These are phyloP conservation scores for Blastobotrys robertii DNA, from an alignment of 805 yeast genomes.

Conservation along the genomic window DNA sequence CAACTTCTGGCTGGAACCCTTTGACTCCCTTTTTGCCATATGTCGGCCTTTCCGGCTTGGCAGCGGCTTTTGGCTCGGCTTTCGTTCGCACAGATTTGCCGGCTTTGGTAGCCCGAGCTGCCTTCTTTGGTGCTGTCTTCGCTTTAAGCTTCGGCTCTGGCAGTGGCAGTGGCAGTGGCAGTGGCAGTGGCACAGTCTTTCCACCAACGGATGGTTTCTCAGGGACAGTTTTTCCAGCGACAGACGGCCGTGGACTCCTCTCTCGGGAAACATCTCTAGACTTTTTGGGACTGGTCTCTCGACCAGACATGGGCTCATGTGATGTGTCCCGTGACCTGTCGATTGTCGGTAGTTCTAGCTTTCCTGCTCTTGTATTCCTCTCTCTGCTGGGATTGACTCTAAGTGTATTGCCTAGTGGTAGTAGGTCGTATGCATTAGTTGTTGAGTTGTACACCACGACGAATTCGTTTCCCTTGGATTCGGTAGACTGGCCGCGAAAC, in stretches of 20 bases:
- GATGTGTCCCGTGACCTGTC: neutral
- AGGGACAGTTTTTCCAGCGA: neutral
- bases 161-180: neutral
- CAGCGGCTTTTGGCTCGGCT: neutral
- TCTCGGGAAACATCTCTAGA: too few relatives aligned
- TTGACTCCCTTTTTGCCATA: too few relatives aligned
- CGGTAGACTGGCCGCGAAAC: slow-evolving; percentile 20
- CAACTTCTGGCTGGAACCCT: too few relatives aligned
- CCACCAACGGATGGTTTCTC: neutral
- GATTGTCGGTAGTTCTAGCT: neutral
- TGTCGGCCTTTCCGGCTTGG: neutral
- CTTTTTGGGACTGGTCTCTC: neutral
- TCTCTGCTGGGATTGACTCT: slow-evolving; percentile 17
- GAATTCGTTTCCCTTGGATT: slow-evolving; percentile 40
- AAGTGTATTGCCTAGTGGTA: slow-evolving; percentile 15
- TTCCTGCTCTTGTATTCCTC: slow-evolving; percentile 6
- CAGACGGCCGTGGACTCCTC: neutral
- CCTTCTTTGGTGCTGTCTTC: neutral
- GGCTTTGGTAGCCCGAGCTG: neutral
- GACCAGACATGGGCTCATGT: neutral
- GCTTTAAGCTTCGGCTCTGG: neutral
- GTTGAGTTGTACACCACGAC: slow-evolving; percentile 74
- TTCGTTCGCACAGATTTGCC: too few relatives aligned
- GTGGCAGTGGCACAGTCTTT: neutral
- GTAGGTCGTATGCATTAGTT: slow-evolving; percentile 17